Percentiles rank a stretch among this genome's conserved stretches.
Conservation (phyloP, 2,329 filamentous ascomycete genomes). For the Hawksworthiomyces lignivorus region DNA sequence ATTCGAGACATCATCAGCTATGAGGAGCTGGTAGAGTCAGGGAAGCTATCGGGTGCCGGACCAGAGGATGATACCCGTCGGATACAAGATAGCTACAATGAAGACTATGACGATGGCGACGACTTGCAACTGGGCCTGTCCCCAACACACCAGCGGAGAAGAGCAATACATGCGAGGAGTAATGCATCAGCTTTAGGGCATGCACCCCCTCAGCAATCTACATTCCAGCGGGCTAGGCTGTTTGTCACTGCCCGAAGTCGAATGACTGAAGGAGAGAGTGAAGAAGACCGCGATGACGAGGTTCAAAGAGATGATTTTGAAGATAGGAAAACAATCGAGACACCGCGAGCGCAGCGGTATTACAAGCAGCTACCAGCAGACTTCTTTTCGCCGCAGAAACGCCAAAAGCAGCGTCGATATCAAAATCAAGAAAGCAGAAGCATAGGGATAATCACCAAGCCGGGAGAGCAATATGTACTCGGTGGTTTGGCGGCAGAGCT, state of each 20-base stretch:
- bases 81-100: neutral
- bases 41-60: neutral
- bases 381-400: conserved; percentile 18
- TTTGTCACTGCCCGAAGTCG: conserved; percentile 2
- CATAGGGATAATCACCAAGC: neutral
- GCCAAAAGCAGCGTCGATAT: neutral
- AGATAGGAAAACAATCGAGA: neutral
- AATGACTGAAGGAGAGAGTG: neutral
- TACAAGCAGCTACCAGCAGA: conserved; percentile 9
- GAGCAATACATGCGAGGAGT: neutral
- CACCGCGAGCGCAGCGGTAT: no score
- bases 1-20: conserved; percentile 5
- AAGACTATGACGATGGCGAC: neutral
- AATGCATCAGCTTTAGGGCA: neutral
- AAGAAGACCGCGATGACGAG: neutral
- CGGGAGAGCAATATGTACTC: conserved; percentile 22
- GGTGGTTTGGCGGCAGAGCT: conserved; percentile 35
- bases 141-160: no score
- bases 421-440: neutral
- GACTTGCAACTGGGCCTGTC: no score
- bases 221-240: conserved; percentile 1
- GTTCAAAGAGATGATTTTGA: neutral
- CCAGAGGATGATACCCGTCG: neutral
- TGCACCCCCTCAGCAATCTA: neutral
- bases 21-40: conserved; percentile 7